Base-by-base conservation (phyloP, 805 yeast species). In the Saccharomycopsis fodiens region DNA sequence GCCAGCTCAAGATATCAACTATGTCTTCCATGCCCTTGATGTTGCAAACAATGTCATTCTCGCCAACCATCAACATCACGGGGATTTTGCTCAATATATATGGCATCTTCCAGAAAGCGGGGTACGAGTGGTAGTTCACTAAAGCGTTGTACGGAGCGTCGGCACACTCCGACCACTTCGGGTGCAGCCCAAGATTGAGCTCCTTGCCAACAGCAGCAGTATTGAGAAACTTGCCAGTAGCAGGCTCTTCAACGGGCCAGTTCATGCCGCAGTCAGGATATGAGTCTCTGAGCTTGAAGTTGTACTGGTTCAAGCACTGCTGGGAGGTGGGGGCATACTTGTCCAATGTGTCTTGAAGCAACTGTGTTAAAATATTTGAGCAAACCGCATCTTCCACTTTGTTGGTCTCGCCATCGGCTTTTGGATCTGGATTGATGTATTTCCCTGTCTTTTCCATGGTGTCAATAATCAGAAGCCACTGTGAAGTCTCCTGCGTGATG, bases 21-120 rank as follows among this genome's bases (percentile, higher is more conserved):
- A 85, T 63, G 54, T 72, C 69, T 54, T 82, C 81, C 3, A 85
- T 79, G 21, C 97, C 95, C 31, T 71, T 54, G 57, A 77, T 74
- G 59, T 93, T 93, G 66, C 98, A 93, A 44, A 93, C 83, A 38
- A 86, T 72, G 63, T 93, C 98, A 54, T 79, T 75, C 54, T 84
- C 86, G 34, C 98, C 98, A 55, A 82, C 82, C 66, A 87, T 86
- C 45, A 93, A 66, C 58, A 86, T 63, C 12, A 93, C 67, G 13
- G 82, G 82, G 4, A 76, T 50, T 16, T 78, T 60, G 0, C 62
- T 67, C 0, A 95, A 89, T 17, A 93, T 62, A 36, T 83, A 69
- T 0, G 96, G 65, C 4, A 49, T 25, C 29, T 49, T 49, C 44
- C 37, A 49, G 30, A 41, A 45, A 1, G 52, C 47, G 1, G 91